Evolutionary conservation across 176 grass and related monocot species (phyloP).

Genomic region (sorghum (Sorghum bicolor)): DNA sequence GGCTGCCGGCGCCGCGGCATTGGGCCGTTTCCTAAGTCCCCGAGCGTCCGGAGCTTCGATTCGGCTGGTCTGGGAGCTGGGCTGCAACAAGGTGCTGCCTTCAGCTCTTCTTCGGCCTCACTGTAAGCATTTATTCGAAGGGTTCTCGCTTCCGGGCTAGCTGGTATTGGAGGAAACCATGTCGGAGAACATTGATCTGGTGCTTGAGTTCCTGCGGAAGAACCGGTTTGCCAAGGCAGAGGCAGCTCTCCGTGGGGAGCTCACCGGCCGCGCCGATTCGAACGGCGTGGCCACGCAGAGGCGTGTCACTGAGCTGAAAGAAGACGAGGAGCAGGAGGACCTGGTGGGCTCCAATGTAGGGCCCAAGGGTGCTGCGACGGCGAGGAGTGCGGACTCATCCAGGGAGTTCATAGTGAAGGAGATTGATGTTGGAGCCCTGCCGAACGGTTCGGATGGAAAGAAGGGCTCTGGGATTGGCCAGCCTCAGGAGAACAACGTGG

Average conservation of each 20-base stretch:
- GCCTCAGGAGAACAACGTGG: conserved; percentile 31
- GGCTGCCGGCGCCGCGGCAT: conserved; percentile 9
- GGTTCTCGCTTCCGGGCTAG: neutral
- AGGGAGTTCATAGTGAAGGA: conserved; percentile 97
- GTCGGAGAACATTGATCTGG: conserved; percentile 86
- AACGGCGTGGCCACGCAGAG: conserved; percentile 20
- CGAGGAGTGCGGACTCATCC: conserved; percentile 50
- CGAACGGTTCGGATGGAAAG: conserved; percentile 42
- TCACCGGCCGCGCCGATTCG: conserved; percentile 38
- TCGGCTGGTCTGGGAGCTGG: neutral
- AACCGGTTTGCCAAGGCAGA: conserved; percentile 86
- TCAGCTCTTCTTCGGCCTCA: conserved; percentile 4
- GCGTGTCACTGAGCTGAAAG: conserved; percentile 9
- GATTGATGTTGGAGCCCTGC: conserved; percentile 62
- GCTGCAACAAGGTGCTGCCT: neutral
- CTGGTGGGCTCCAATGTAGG: conserved; percentile 27
- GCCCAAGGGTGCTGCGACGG: conserved; percentile 21
- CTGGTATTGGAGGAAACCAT: conserved; percentile 53
- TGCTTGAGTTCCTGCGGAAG: conserved; percentile 85
- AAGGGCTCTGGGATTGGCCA: conserved; percentile 40
- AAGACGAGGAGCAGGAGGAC: conserved; percentile 31
- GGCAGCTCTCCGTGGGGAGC: conserved; percentile 79
- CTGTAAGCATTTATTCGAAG: conserved; percentile 3
- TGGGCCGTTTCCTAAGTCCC: neutral
- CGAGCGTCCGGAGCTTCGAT: conserved; percentile 10